Evolutionary conservation across 176 grass and related monocot genomes (phyloP), one percentile per base, ranked within the genome.

Genomic region (Hordeum vulgare): DNA sequence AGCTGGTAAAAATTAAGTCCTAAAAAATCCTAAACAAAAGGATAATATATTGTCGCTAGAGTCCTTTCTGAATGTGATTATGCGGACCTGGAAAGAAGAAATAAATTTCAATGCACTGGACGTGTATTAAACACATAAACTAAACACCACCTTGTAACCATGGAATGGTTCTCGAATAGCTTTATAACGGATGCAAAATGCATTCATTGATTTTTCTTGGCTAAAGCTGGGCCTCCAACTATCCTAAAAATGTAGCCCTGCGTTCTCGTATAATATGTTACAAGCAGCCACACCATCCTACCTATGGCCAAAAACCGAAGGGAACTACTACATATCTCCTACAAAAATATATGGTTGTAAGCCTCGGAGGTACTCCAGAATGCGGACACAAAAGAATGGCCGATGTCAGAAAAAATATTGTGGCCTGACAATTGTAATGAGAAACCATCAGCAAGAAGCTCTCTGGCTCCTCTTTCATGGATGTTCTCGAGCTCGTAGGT

Each of bases 191-290:
- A 41, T 41, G 40, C 40, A 11, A 41, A 41, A 41, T 11, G 40
- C 40, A 41, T 41, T 41, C 74, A 66, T 65, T 17, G 7, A 8
- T 41, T 41, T 11, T 11, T 41, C 10, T 41, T 41, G 9, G 44
- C 31, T 59, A 74, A 66, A 26, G 77, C 27, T 78, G 66, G 35
- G 18, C 59, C 78, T 73, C 26, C 37, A 9, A 65, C 84, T 86
- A 74, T 37, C 26, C 83, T 82, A 78, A 26, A 61, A 81, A 17
- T 64, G 66, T 63, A 78, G 82, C 20, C 66, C 79, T 86, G 83
- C 83, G 28, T 77, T 74, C n/a, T 90, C 78, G 29, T 27, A n/a
- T n/a, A 35, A 86, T 85, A 89, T 51, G 25, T 66, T 90, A 79
- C 80, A 76, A 66, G 61, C 78, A 66, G 27, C 66, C 59, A 67